phyloP scores from a whole-genome alignment of 106 monocot species.

The Posidonia australis region DNA sequence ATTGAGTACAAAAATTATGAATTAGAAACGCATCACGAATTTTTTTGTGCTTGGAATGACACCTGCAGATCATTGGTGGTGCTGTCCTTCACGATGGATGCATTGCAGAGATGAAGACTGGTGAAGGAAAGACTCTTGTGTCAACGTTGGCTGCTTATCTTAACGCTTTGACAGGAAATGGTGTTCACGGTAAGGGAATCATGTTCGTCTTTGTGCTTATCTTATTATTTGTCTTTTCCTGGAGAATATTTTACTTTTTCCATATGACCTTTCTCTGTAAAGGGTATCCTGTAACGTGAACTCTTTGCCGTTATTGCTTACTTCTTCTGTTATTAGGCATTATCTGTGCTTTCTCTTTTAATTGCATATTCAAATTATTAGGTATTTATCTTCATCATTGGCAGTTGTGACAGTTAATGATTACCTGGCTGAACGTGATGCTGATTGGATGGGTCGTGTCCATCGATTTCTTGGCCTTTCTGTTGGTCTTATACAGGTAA shows the following conservation, averaged over 20 bases:
- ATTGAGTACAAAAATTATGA: neutral
- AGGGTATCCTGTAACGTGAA: too few relatives aligned
- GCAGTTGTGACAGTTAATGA: constrained; percentile 99
- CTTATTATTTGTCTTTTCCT: too few relatives aligned
- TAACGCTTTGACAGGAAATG: constrained; percentile 86
- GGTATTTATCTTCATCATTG: constrained; percentile 6
- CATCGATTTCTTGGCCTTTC: constrained; percentile 99
- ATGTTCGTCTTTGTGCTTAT: too few relatives aligned
- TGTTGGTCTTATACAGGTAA: constrained; percentile 92
- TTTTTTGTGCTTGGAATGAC: constrained; percentile 1
- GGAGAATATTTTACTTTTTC: too few relatives aligned
- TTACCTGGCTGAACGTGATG: constrained; percentile 96
- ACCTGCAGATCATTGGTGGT: constrained; percentile 78
- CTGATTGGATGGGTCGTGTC: constrained; percentile 99
- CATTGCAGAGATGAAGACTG: constrained; percentile 99
- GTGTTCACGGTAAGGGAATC: constrained; percentile 72
- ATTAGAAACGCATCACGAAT: neutral
- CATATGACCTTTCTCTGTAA: too few relatives aligned
- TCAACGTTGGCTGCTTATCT: constrained; percentile 96
- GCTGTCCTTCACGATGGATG: constrained; percentile 99
- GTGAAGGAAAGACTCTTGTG: constrained; percentile 97
- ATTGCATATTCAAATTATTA: neutral
- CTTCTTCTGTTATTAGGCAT: too few relatives aligned
- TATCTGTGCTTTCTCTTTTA: neutral
- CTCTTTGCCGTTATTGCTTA: too few relatives aligned